Base-by-base conservation (phyloP, 2,329 filamentous ascomycete species). In the Botrytis elliptica region DNA sequence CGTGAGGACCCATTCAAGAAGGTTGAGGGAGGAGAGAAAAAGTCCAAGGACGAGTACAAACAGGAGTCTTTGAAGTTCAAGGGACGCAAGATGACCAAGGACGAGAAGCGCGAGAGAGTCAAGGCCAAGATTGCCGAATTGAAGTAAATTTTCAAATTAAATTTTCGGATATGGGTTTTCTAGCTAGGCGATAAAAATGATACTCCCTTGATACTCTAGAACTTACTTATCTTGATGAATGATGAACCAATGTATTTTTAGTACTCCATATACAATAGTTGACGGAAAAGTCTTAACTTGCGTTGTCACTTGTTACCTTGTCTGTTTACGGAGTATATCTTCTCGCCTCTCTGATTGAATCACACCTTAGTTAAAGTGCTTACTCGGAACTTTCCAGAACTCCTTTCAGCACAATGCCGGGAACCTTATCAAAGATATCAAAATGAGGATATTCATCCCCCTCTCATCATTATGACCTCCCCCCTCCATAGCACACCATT, bases 1-100 rank as follows among this genome's bases (percentile, higher is more conserved):
- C 95, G 96, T 79, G 95, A 94, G 88, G 93, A 99, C 85, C 96
- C 96, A 83, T 97, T 92, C 90, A 97, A 97, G 92, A 97, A 97
- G 91, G 89, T 86, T 80, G 92, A 90, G 81, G 84, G 83, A 77
- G 86, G 83, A 77, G 86, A 92, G 86, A 95, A 97, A 92, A 98
- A 98, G 93, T 88, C 86, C 88, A 98, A 98, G 92, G 95, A 95
- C 78, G 90, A 98, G 88, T 97, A 93, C 93, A 97, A 97, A 92
- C 88, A 89, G 79, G 94, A 97, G 90, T 94, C 93, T 84, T 90
- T 94, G 88, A 97, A 98, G 91, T 94, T 90, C 92, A 90, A 86
- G 85, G 85, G 86, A 81, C 81, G 82, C 81, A 97, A 97, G 91
- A 89, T 94, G 80, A 91, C 89, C 85, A 92, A 91, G 88, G 94